Percentiles rank a stretch among this genome's conserved stretches.
These are phyloP conservation scores for Iris pallida DNA, from an alignment of 116 monocot genomes.

Conservation along the genomic window DNA sequence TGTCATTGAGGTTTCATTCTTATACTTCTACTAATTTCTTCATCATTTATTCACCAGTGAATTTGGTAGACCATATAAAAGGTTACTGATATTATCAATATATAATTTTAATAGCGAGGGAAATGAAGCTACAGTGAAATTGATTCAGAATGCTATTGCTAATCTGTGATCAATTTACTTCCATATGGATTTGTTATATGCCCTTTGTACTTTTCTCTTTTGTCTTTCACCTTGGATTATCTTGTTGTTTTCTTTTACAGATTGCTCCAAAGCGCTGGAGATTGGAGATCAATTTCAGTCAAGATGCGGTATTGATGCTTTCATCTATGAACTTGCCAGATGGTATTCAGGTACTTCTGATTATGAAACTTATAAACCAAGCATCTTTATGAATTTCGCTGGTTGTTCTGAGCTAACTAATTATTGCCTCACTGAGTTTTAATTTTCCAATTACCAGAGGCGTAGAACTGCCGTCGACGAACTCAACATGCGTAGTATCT, in stretches of 20 bases:
- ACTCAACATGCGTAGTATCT: slow-evolving; percentile 97
- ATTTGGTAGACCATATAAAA: neutral
- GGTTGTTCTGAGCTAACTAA: neutral
- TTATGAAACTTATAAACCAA: no score
- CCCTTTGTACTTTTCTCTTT: neutral
- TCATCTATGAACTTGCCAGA: slow-evolving; percentile 96
- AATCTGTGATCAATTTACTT: neutral
- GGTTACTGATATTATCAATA: neutral
- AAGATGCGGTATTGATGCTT: slow-evolving; percentile 97
- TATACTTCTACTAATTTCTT: neutral
- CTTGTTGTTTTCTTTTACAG: slow-evolving; percentile 22
- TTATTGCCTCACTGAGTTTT: slow-evolving; percentile 9
- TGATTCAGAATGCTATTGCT: neutral
- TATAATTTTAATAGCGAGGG: neutral
- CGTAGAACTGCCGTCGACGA: slow-evolving; percentile 96
- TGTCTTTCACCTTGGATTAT: neutral
- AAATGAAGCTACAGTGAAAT: neutral
- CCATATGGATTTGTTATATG: slow-evolving; percentile 1
- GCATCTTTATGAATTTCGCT: no score
- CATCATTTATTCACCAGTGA: neutral
- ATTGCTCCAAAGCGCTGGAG: slow-evolving; percentile 93
- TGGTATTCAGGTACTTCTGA: slow-evolving; percentile 76
- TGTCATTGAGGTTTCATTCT: slow-evolving; percentile 71
- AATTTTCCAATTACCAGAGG: slow-evolving; percentile 43
- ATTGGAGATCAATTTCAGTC: slow-evolving; percentile 91